Base-by-base conservation (phyloP, 2,329 filamentous ascomycete genomes). In the Pseudogymnoascus sp. region DNA sequence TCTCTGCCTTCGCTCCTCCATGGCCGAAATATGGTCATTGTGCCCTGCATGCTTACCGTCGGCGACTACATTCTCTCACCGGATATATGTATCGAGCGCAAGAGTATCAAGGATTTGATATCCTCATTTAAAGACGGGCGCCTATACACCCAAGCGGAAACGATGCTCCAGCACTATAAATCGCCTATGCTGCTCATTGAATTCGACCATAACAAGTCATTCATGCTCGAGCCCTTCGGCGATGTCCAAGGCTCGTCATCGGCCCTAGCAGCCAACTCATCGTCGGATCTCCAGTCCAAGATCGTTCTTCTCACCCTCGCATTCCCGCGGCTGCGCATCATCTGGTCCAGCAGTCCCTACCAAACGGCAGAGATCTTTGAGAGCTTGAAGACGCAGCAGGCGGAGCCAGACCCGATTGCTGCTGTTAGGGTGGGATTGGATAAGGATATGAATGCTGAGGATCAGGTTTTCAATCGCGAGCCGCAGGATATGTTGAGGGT, bases 341-440 rank as follows among this genome's bases (percentile, higher is more conserved):
- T 99, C 70, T 99, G 95, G 95, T 95, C 90, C 7, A 90, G 86
- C 7, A 92, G 89, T 10, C 93, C 95, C 0, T 96, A 96, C 73
- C 93, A 99, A 75, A 98, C 95, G 0, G 95, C 95, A 1, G 93
- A 98, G 78, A 98, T 99, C 67, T 98, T 99, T 74, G 89, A 93
- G 71, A 88, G 92, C 69, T 83, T 99, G 63, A 99, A 99, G 79
- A 89, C 92, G 69, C 89, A 92, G 71, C 89, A 93, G 70, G 82
- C 88, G 2, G 95, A 99, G 76, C 95, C 95, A 0, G 93, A 99
- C 74, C 95, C 95, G 1, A 83, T 96, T 37, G 86, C 86, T 2
- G 95, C 95, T 0, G 92, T 96, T 6, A 86, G 89, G 65, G 85
- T 93, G 1, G 95, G 95, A 0, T 79, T 99, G 0, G 87, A 90